phyloP scores from a whole-genome alignment of 371 early-diverging fungal genomes.

The Circinella umbellata region DNA sequence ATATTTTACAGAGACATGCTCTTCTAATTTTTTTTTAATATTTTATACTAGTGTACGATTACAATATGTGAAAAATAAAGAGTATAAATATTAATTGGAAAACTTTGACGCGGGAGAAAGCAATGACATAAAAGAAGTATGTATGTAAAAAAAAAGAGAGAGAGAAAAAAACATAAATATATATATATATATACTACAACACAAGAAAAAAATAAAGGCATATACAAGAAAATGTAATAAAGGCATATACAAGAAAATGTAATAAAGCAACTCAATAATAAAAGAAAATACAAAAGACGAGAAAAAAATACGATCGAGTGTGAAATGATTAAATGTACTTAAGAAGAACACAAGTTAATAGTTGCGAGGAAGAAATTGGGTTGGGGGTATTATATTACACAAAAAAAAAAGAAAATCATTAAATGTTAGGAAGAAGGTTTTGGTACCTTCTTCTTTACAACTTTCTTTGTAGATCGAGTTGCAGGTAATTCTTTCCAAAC shows the following conservation, averaged over 20 bases:
- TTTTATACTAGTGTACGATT: no score
- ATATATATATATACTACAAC: background rate
- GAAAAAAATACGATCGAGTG: no score
- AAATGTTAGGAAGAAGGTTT: no score
- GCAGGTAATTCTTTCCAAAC: conserved; percentile 38
- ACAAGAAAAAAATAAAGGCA: background rate
- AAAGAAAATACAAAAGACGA: background rate
- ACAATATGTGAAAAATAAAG: no score
- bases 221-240: conserved; percentile 9
- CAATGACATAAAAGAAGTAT: background rate
- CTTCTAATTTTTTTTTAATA: no score
- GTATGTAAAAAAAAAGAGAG: background rate
- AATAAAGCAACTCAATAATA: conserved; percentile 2
- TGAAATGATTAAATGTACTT: no score
- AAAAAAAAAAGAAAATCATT: no score
- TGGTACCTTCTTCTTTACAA: background rate
- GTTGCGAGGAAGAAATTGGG: no score
- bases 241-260: conserved; percentile 8
- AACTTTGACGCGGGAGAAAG: background rate
- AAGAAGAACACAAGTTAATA: no score
- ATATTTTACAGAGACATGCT: no score
- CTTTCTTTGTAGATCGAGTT: conserved; percentile 14
- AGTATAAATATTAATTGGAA: no score
- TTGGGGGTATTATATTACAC: no score
- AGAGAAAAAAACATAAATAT: background rate